A percentile compares a stretch with the other conserved stretches of the same genome.
phyloP scores from a whole-genome alignment of 139 green algal species.

The Haematococcus sp. region DNA sequence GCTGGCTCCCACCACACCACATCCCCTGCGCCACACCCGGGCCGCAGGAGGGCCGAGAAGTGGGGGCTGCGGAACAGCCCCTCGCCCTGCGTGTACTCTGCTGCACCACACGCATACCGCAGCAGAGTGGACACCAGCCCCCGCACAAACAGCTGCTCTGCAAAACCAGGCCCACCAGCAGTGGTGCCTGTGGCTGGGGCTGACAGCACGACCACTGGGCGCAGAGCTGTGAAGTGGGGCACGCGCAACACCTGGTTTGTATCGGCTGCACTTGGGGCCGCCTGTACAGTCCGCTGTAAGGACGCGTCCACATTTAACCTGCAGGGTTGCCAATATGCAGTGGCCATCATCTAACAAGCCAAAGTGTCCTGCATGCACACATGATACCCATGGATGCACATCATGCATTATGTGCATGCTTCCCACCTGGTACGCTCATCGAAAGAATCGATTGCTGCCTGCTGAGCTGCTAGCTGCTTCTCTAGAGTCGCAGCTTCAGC shows the following conservation, averaged over 20 bases:
- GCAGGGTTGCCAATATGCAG: too few relatives aligned
- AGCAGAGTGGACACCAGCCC: slow-evolving; percentile 10
- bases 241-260: slow-evolving; percentile 3
- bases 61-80: not conserved
- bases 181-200: not conserved
- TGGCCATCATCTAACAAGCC: too few relatives aligned
- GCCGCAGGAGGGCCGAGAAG: not conserved
- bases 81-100: not conserved
- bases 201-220: slow-evolving; percentile 6
- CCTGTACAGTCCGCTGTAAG: too few relatives aligned
- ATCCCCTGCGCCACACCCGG: not conserved
- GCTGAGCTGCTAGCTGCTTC: too few relatives aligned
- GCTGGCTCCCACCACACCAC: slow-evolving; percentile 7
- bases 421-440: too few relatives aligned
- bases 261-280: too few relatives aligned
- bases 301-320: too few relatives aligned
- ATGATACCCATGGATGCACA: too few relatives aligned
- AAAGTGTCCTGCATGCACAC: too few relatives aligned
- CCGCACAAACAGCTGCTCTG: slow-evolving; percentile 9
- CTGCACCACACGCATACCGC: not conserved
- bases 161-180: not conserved
- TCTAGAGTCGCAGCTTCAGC: too few relatives aligned
- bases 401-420: too few relatives aligned
- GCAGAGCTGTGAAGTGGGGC: slow-evolving; percentile 3
- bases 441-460: too few relatives aligned